Base-by-base conservation (phyloP, 768 basidiomycete species). In the Phylloporus sp. region DNA sequence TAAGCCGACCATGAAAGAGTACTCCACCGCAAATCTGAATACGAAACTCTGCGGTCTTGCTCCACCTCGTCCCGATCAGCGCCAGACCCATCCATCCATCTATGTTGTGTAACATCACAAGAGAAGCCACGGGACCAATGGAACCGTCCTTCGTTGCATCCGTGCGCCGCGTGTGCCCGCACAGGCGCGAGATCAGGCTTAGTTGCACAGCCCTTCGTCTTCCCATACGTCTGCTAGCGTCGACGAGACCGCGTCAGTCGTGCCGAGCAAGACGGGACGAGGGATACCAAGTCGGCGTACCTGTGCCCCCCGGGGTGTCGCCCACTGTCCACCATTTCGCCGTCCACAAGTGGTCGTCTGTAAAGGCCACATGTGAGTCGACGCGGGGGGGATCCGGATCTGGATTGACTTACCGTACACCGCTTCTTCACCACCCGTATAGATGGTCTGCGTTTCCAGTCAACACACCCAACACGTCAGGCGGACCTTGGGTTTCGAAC, bases 271-370 rank as follows among this genome's bases (percentile, higher is more conserved):
- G n/a, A 29, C 3, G 13, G 18, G 15, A 20, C 13, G 4, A 9
- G 8, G 1, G 1, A 10, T 13, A 15, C 2, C 5, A n/a, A 7
- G 15, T 33, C 9, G 13, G 21, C 3, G 20, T 51, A 53, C 57
- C 55, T 38, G 36, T 15, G 49, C 63, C 65, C 15, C 62, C 62
- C 6, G 66, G 70, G 3, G 50, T 17, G 60, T 76, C 71, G 27
- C 62, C 66, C 54, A 73, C 58, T 15, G 67, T 69, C 78, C 79
- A 79, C 71, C 72, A 77, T 41, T 71, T 70, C 10, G 77, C 75
- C 9, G 65, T 72, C 77, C 77, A 79, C 13, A 78, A 63, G 50
- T 72, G 66, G 6, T 71, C 74, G 26, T 72, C 76, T 55, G 24
- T 9, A 24, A 26, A 14, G 23, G 10, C 5, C 1, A 6, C 8